phyloP scores from a whole-genome alignment of 257 asterid genomes.

The Solanum verrucosum region DNA sequence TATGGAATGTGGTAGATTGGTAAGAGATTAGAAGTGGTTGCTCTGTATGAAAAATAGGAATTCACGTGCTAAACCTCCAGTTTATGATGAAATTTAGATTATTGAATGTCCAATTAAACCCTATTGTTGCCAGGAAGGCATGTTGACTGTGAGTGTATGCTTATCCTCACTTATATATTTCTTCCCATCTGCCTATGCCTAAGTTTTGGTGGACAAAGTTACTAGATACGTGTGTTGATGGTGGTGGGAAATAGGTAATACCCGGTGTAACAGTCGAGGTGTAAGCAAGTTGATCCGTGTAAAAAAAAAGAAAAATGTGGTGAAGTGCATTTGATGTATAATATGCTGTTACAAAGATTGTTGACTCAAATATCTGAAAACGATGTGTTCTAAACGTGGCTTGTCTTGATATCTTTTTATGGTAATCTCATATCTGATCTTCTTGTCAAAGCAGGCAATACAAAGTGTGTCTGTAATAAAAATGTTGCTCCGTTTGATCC shows the following conservation, averaged over 20 bases:
- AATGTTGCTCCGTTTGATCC: slow-evolving; percentile 38
- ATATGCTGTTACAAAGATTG: neutral
- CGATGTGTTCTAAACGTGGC: neutral
- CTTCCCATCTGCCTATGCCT: neutral
- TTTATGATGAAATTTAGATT: neutral
- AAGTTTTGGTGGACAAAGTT: neutral
- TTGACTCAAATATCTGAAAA: neutral
- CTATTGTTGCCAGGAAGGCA: neutral
- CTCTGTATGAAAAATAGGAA: neutral
- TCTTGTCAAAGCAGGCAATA: neutral
- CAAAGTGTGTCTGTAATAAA: neutral
- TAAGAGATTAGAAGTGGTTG: neutral
- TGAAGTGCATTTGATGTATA: neutral
- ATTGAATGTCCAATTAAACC: neutral
- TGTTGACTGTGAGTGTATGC: neutral
- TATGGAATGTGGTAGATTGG: neutral
- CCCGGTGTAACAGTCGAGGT: neutral
- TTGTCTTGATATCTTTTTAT: neutral
- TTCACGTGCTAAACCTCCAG: neutral
- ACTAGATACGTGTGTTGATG: neutral
- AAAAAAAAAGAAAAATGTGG: neutral
- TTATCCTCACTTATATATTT: neutral
- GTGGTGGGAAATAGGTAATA: neutral
- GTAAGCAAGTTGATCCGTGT: neutral
- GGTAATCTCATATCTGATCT: neutral